Percentiles rank a stretch among this genome's conserved stretches.
Conservation (phyloP, 2,329 filamentous ascomycete species). For the Claviceps spartinae region DNA sequence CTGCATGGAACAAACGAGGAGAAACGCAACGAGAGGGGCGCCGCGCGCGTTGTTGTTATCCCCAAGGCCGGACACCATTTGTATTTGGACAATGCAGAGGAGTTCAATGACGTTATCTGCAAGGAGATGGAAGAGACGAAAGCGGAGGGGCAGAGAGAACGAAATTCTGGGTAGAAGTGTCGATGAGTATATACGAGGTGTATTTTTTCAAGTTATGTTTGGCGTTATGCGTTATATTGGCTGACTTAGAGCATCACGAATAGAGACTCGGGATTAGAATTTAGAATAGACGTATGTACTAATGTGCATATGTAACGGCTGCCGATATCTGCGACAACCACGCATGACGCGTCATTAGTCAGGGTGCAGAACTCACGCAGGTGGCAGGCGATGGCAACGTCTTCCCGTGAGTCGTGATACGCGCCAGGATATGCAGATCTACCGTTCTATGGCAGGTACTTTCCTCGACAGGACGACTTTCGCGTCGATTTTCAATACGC, state of each 20-base stretch:
- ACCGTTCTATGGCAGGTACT: neutral
- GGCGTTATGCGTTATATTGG: no score
- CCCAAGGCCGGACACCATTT: slow-evolving; percentile 44
- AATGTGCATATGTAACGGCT: no score
- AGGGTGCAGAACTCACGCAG: no score
- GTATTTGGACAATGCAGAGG: slow-evolving; percentile 45
- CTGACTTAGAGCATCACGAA: no score
- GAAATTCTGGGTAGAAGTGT: neutral
- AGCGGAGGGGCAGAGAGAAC: slow-evolving; percentile 10
- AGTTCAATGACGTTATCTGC: slow-evolving; percentile 40
- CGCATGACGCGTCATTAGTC: no score
- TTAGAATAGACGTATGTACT: no score
- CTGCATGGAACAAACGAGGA: slow-evolving; percentile 53
- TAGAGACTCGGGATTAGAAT: no score
- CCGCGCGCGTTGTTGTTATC: slow-evolving; percentile 71
- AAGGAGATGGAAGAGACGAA: slow-evolving; percentile 40
- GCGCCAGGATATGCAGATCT: neutral
- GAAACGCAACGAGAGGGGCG: slow-evolving; percentile 58
- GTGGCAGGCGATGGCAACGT: no score
- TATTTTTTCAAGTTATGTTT: no score
- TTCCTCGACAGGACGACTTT: slow-evolving; percentile 1
- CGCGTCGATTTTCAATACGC: slow-evolving; percentile 9
- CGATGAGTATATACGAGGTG: neutral
- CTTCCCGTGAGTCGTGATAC: no score
- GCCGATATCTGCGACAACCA: no score